Evolutionary conservation across 208 protist species (phyloP).

Genomic region (Acanthamoeba healyi): DNA sequence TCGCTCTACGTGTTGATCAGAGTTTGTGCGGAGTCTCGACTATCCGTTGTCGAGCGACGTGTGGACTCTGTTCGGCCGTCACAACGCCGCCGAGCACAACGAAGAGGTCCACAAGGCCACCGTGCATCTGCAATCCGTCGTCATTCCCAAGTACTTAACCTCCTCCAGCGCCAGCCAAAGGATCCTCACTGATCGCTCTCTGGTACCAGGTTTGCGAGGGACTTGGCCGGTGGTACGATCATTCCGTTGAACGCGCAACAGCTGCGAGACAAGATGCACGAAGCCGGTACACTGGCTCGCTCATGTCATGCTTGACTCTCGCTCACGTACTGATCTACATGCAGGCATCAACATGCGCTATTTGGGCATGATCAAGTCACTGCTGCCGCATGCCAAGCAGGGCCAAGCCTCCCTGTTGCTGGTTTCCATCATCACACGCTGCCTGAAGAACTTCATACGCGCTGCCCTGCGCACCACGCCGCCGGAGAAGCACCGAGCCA

Average conservation of each 20-base stretch:
- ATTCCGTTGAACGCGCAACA: neutral
- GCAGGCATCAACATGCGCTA: conserved; percentile 36
- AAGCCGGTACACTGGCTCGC: neutral
- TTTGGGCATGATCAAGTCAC: neutral
- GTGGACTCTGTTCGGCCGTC: conserved; percentile 41
- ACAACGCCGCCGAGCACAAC: conserved; percentile 54
- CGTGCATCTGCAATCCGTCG: neutral
- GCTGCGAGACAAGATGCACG: conserved; percentile 44
- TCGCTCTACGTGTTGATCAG: neutral
- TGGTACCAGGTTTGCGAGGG: conserved; percentile 4
- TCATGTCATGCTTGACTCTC: neutral
- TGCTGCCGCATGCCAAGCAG: neutral
- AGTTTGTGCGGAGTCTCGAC: conserved; percentile 1
- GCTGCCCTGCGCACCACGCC: neutral
- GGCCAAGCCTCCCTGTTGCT: conserved; percentile 26
- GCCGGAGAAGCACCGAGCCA: neutral
- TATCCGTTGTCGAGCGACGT: conserved; percentile 35
- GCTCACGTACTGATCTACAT: neutral
- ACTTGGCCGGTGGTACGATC: neutral
- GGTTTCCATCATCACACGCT: neutral
- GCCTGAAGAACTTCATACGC: conserved; percentile 37
- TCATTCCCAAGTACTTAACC: conserved; percentile 45
- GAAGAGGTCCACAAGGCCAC: conserved; percentile 56
- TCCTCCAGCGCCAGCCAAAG: neutral
- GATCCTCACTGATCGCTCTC: neutral